Conservation (phyloP, 2,329 filamentous ascomycete genomes). For the Thielaviopsis ethacetica region DNA sequence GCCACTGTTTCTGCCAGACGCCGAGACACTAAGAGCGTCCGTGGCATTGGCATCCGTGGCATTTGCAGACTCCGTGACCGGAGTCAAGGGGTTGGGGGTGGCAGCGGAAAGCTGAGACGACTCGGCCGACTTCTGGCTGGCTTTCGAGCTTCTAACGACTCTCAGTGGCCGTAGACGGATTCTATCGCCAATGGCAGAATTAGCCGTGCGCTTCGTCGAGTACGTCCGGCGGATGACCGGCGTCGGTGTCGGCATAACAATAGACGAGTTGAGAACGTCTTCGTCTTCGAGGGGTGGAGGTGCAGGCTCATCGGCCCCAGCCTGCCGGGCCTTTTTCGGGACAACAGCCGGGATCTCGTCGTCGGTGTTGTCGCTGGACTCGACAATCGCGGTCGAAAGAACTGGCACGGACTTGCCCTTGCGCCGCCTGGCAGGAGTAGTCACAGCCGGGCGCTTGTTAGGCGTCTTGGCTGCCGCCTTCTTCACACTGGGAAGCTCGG, state of each 20-base stretch:
- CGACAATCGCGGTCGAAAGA: slow-evolving; percentile 9
- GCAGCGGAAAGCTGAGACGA: background rate
- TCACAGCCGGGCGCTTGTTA: background rate
- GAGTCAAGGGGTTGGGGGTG: background rate
- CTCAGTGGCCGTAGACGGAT: background rate
- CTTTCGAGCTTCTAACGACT: background rate
- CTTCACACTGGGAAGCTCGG: background rate
- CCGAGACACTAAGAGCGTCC: background rate
- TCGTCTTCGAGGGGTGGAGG: background rate
- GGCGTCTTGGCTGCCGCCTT: background rate
- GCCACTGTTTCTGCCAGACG: background rate
- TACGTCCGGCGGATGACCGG: background rate
- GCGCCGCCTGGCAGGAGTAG: background rate
- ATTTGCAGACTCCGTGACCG: background rate
- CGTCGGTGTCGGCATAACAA: background rate
- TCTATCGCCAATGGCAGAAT: background rate
- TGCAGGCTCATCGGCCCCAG: background rate
- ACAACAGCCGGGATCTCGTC: background rate
- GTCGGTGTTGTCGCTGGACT: slow-evolving; percentile 10
- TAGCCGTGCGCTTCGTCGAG: background rate
- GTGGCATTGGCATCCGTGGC: too few species aligned
- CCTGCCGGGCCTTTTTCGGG: background rate
- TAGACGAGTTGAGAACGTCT: background rate
- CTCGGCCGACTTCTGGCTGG: background rate
- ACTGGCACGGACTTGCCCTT: background rate